Base-by-base conservation (phyloP, 805 yeast species). In the Tetrapisispora iriomotensis region DNA sequence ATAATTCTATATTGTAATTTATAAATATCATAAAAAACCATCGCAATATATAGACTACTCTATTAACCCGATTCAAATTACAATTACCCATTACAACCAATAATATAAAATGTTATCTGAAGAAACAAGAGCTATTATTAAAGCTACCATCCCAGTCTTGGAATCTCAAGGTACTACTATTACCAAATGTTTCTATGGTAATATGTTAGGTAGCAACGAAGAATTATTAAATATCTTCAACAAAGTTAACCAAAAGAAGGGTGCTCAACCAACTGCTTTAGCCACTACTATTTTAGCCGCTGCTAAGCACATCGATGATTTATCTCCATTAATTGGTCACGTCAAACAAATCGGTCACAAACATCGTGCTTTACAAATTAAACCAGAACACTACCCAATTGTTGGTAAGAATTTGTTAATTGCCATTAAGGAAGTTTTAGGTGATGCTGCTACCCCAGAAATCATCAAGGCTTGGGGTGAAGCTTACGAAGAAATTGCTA, bases 401-500 rank as follows among this genome's bases (percentile, higher is more conserved):
- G 86, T 80, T 24, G 88, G 86, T 22, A 53, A 57, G 23, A 67
- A 70, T 43, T 58, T 82, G n/a, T 53, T 80, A 24, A 61, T 61
- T 21, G 74, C 85, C 12, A 67, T 82, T 57, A 54, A 58, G 29
- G 68, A 70, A 39, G 66, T 75, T 29, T 60, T 80, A 26, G 84
- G 83, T 5, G 68, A 62, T 31, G 68, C 65, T n/a, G 83, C 83
- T n/a, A 74, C 75, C 15, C 68, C 65, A 3, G 75, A 68, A 30
- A 72, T 81, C 39, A 47, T 77, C 33, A 67, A 62, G 20, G 84
- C 85, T 9, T 81, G 86, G 84, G 63, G 67, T 19, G 68, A 63
- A 30, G 87, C 88, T 5, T 80, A 81, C 54, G 71, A 70, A 27
- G 73, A 70, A 41, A 65, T 80, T 44, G 87, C 87, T 6, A 68